Evolutionary conservation across 306 rosid species (phyloP).

Genomic region (Ammopiptanthus mongolicus): DNA sequence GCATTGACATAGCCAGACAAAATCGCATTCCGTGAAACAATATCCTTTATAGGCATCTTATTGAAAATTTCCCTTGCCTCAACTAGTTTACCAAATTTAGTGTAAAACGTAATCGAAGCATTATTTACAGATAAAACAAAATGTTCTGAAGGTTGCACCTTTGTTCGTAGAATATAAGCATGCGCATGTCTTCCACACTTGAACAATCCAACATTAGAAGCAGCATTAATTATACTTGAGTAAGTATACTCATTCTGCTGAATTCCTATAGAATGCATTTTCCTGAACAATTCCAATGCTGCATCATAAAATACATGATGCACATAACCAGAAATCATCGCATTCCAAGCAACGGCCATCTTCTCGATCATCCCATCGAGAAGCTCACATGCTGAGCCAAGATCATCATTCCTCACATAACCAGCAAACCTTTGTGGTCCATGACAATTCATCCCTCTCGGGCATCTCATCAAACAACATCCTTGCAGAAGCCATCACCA

Average conservation of each 20-base stretch:
- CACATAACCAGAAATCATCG: conserved; percentile 46
- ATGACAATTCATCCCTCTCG: conserved; percentile 26
- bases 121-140: conserved; percentile 42
- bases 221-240: conserved; percentile 44
- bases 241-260: conserved; percentile 42
- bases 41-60: conserved; percentile 32
- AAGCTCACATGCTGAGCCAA: conserved; percentile 23
- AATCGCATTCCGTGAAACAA: conserved; percentile 50
- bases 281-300: conserved; percentile 41
- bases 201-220: conserved; percentile 33
- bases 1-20: conserved; percentile 40
- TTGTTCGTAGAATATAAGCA: conserved; percentile 39
- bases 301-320: conserved; percentile 18
- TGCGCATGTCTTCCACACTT: conserved; percentile 38
- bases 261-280: conserved; percentile 39
- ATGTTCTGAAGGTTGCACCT: conserved; percentile 28
- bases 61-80: conserved; percentile 35
- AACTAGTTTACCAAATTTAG: conserved; percentile 29
- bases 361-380: conserved; percentile 41
- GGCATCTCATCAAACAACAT: conserved; percentile 38
- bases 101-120: conserved; percentile 41
- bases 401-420: conserved; percentile 40
- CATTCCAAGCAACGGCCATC: conserved; percentile 44
- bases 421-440: conserved; percentile 47
- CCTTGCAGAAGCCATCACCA: conserved; percentile 41